phyloP scores from a whole-genome alignment of 2,329 filamentous ascomycete species.

The Fusarium succisae region DNA sequence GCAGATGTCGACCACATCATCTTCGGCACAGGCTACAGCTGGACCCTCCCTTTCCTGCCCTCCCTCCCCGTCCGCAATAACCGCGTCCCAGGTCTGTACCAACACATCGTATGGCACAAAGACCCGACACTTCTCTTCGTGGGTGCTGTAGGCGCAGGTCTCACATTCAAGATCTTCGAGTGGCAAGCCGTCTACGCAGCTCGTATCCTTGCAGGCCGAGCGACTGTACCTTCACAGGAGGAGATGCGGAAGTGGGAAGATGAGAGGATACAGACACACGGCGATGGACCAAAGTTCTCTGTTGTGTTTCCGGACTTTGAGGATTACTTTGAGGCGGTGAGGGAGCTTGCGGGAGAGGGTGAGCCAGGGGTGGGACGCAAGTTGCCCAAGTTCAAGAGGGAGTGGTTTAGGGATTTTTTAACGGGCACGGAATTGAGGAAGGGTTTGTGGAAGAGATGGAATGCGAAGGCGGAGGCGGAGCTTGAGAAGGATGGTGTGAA shows the following conservation, averaged over 20 bases:
- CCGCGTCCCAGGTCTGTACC: conserved; percentile 64
- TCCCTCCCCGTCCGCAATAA: conserved; percentile 62
- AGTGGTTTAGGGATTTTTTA: conserved; percentile 62
- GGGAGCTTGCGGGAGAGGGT: conserved; percentile 59
- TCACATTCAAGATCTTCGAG: conserved; percentile 76
- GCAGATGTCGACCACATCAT: conserved; percentile 68
- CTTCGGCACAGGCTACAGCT: conserved; percentile 73
- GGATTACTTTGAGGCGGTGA: conserved; percentile 69
- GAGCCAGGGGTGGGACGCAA: conserved; percentile 54
- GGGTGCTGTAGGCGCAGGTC: conserved; percentile 64
- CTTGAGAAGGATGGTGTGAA: not conserved
- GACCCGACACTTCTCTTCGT: conserved; percentile 67
- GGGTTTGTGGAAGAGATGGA: conserved; percentile 65
- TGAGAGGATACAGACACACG: conserved; percentile 61
- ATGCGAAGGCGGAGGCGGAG: conserved; percentile 43
- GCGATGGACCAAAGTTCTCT: conserved; percentile 66
- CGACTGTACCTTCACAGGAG: conserved; percentile 56
- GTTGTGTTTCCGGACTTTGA: conserved; percentile 70
- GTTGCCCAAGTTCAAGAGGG: conserved; percentile 55
- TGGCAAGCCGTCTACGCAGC: conserved; percentile 73
- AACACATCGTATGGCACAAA: conserved; percentile 64
- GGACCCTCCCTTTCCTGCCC: conserved; percentile 70
- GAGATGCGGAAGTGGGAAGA: conserved; percentile 67
- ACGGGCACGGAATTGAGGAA: conserved; percentile 65
- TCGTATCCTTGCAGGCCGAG: conserved; percentile 64